Evolutionary conservation across 331 rosid species (phyloP).

Genomic region (Acacia pycnantha): DNA sequence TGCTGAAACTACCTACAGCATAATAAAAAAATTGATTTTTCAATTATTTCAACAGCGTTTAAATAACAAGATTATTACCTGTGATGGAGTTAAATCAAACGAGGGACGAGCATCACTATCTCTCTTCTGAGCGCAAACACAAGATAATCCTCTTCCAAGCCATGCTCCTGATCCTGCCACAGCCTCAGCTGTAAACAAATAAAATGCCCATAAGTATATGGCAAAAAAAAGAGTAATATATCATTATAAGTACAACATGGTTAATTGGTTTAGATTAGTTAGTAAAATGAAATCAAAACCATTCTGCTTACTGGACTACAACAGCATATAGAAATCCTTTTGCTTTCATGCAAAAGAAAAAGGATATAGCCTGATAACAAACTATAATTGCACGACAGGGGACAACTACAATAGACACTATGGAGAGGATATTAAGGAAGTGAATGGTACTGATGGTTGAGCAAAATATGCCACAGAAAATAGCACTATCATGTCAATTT

Average conservation of each 20-base stretch:
- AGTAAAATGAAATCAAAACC: constrained; percentile 8
- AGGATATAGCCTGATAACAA: not conserved
- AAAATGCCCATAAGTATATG: not conserved
- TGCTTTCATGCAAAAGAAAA: not conserved
- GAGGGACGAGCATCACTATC: constrained; percentile 71
- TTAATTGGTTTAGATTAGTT: constrained; percentile 7
- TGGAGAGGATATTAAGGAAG: not conserved
- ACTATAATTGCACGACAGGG: constrained; percentile 10
- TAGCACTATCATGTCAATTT: not conserved
- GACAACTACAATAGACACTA: not conserved
- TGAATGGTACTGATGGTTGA: not conserved
- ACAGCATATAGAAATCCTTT: not conserved
- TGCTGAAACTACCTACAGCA: not conserved
- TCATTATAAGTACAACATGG: not conserved
- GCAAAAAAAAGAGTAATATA: not conserved
- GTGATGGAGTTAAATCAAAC: constrained; percentile 60
- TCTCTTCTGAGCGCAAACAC: constrained; percentile 86
- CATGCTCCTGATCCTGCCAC: constrained; percentile 97
- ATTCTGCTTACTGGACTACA: constrained; percentile 18
- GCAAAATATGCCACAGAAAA: not conserved
- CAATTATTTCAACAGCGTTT: not conserved
- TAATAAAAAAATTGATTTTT: not conserved
- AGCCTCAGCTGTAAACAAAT: constrained; percentile 83
- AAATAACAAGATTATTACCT: constrained; percentile 39
- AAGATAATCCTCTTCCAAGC: constrained; percentile 97